A percentile compares a stretch with the other conserved stretches of the same genome.
phyloP scores from a whole-genome alignment of 768 basidiomycete genomes.

The Megacollybia marginata region DNA sequence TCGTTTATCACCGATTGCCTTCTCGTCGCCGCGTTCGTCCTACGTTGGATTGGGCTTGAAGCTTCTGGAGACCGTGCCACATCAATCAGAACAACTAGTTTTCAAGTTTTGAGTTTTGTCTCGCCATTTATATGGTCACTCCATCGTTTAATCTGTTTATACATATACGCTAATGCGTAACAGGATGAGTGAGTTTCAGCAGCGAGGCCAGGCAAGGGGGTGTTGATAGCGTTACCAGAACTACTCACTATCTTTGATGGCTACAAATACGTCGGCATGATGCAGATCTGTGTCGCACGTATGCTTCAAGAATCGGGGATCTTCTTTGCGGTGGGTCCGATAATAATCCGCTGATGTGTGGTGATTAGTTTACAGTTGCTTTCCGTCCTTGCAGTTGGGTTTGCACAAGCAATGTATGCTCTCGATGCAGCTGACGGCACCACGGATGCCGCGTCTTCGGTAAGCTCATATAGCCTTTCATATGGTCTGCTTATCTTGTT shows the following conservation, averaged over 20 bases:
- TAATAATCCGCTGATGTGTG: not conserved
- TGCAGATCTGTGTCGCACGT: constrained; percentile 89
- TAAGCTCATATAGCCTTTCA: constrained; percentile 18
- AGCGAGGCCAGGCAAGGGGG: not conserved
- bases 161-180: not conserved
- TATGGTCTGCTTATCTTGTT: not conserved
- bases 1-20: constrained; percentile 68
- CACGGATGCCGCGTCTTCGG: constrained; percentile 42
- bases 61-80: constrained; percentile 26
- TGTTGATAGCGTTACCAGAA: constrained; percentile 31
- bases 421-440: constrained; percentile 86
- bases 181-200: constrained; percentile 73
- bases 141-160: not conserved
- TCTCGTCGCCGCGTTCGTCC: constrained; percentile 62
- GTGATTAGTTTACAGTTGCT: constrained; percentile 44
- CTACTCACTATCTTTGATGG: constrained; percentile 78
- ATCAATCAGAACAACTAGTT: constrained; percentile 55
- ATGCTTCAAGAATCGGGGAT: constrained; percentile 93
- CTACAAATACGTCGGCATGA: constrained; percentile 81
- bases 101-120: constrained; percentile 84
- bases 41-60: constrained; percentile 58
- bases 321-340: constrained; percentile 72
- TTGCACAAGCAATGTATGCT: constrained; percentile 82
- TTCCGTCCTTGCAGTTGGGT: constrained; percentile 77
- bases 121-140: constrained; percentile 78